phyloP scores from a whole-genome alignment of 1,284 basidiomycete genomes.

The Ustilago esculenta region DNA sequence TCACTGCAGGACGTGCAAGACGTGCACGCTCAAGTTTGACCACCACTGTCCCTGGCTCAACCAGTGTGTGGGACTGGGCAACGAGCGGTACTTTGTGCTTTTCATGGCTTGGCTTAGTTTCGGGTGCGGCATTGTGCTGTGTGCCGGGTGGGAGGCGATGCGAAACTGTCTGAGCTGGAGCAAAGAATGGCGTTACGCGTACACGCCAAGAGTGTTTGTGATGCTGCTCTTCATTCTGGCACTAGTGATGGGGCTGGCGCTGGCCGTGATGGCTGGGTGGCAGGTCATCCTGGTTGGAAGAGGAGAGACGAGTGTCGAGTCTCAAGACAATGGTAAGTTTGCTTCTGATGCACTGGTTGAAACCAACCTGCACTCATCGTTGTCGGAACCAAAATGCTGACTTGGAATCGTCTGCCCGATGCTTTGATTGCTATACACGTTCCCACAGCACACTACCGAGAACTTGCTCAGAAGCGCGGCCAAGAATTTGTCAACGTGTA shows the following conservation, averaged over 20 bases:
- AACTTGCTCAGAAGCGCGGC: slow-evolving; percentile 76
- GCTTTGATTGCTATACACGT: no score
- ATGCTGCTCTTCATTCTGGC: slow-evolving; percentile 75
- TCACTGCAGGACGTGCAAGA: slow-evolving; percentile 92
- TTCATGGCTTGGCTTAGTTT: slow-evolving; percentile 77
- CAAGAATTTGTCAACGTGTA: slow-evolving; percentile 84
- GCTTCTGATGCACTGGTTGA: no score
- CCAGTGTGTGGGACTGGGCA: slow-evolving; percentile 91
- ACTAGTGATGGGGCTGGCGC: slow-evolving; percentile 77
- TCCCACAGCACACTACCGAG: slow-evolving; percentile 74
- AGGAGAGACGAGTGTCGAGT: slow-evolving; percentile 92
- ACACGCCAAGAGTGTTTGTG: slow-evolving; percentile 77
- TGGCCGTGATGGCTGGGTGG: slow-evolving; percentile 81
- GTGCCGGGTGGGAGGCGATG: slow-evolving; percentile 33
- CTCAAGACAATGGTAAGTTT: slow-evolving; percentile 78
- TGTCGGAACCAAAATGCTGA: not conserved
- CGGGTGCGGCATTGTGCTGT: slow-evolving; percentile 52
- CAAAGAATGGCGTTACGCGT: slow-evolving; percentile 72
- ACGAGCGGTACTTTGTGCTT: slow-evolving; percentile 93
- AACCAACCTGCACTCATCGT: no score
- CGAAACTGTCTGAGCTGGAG: slow-evolving; percentile 19
- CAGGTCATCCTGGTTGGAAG: slow-evolving; percentile 79
- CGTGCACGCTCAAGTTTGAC: slow-evolving; percentile 85
- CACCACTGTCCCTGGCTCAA: slow-evolving; percentile 82
- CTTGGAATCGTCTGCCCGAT: no score